phyloP scores from a whole-genome alignment of 805 yeast species.

The Komagataella phaffii region DNA sequence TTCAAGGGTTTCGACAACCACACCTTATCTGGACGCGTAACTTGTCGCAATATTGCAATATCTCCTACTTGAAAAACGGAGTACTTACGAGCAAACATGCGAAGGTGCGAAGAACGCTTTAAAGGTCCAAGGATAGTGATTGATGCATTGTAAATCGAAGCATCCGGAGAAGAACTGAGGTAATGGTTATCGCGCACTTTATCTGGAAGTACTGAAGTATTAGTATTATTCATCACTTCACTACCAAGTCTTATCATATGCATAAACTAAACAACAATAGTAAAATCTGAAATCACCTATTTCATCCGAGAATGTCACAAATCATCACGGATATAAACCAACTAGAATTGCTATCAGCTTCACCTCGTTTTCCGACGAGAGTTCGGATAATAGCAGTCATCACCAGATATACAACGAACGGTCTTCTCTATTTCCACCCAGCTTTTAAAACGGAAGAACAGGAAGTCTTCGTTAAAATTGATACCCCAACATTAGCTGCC shows the following conservation, averaged over 20 bases:
- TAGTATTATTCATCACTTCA: too few relatives aligned
- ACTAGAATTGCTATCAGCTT: neutral
- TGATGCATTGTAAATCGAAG: too few relatives aligned
- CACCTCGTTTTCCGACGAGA: neutral
- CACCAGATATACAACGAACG: neutral
- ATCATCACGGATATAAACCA: neutral
- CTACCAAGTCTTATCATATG: neutral
- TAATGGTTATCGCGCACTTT: neutral
- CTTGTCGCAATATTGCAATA: constrained; percentile 15
- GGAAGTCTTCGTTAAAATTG: neutral
- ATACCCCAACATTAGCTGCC: neutral
- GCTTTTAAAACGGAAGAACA: neutral
- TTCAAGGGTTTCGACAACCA: constrained; percentile 18
- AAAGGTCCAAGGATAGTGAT: too few relatives aligned
- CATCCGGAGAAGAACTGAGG: too few relatives aligned
- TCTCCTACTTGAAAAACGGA: constrained; percentile 16
- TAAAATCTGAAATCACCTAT: too few relatives aligned
- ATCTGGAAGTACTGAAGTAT: too few relatives aligned
- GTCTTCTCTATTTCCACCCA: neutral
- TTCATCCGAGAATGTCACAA: neutral
- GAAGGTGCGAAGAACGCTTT: neutral
- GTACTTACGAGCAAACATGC: neutral
- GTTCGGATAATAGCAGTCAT: constrained; percentile 1
- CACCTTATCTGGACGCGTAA: constrained; percentile 12
- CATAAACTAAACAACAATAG: neutral